These are phyloP conservation scores for Colletotrichum caudatum DNA, from an alignment of 2,329 filamentous ascomycete genomes.

Conservation along the genomic window DNA sequence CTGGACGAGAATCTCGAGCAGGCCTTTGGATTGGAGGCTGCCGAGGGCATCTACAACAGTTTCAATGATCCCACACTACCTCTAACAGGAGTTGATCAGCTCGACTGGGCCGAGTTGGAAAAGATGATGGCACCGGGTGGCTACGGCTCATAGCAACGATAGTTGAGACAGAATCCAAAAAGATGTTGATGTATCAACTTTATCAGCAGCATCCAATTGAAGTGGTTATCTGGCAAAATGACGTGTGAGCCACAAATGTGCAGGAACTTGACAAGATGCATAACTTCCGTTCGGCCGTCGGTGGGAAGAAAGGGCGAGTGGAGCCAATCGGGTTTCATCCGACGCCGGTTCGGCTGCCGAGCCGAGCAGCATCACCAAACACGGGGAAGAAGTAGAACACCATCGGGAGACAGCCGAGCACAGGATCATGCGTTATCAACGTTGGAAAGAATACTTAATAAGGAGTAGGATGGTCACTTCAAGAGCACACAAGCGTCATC, in stretches of 20 bases:
- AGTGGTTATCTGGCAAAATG: not conserved
- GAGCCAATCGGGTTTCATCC: conserved; percentile 33
- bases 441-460: conserved; percentile 20
- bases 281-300: conserved; percentile 30
- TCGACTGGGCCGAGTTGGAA: conserved; percentile 48
- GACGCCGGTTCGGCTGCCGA: conserved; percentile 11
- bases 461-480: not conserved
- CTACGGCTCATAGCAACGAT: conserved; percentile 16
- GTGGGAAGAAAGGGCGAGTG: not conserved
- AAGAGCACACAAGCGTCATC: not conserved
- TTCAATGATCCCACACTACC: conserved; percentile 48
- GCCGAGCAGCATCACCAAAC: conserved; percentile 2
- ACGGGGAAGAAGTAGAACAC: conserved; percentile 1
- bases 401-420: conserved; percentile 31
- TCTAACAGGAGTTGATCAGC: conserved; percentile 47
- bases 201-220: not conserved
- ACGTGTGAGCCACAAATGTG: not conserved
- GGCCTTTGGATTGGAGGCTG: conserved; percentile 45
- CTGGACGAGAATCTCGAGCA: conserved; percentile 43
- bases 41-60: conserved; percentile 46
- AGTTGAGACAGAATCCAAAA: not conserved
- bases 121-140: conserved; percentile 45
- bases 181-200: not conserved
- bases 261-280: not conserved
- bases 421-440: not conserved